Conservation (phyloP, 1,284 basidiomycete genomes). For the Malassezia cuniculi region DNA sequence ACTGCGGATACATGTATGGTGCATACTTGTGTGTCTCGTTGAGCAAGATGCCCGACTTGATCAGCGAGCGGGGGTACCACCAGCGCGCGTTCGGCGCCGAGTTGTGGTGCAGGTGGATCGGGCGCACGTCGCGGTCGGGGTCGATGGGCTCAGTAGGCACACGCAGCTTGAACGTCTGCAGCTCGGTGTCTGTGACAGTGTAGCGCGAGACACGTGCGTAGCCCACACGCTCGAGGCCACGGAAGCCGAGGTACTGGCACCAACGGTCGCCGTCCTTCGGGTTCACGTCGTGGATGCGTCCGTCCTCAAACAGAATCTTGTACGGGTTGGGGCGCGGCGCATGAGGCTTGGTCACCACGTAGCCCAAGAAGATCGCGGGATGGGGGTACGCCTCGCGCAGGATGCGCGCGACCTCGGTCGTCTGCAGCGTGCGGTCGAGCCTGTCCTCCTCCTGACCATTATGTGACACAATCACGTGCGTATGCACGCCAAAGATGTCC, state of each 20-base stretch:
- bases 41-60: background rate
- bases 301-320: conserved; percentile 54
- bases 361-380: conserved; percentile 67
- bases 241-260: conserved; percentile 42
- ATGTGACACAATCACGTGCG: conserved; percentile 73
- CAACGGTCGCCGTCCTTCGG: conserved; percentile 26
- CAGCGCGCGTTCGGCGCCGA: background rate
- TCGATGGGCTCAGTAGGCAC: conserved; percentile 21
- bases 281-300: conserved; percentile 48
- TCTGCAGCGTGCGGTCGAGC: conserved; percentile 75
- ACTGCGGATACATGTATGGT: conserved; percentile 1
- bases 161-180: conserved; percentile 37
- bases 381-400: conserved; percentile 61
- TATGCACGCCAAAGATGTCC: conserved; percentile 65
- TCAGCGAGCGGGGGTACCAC: conserved; percentile 3
- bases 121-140: conserved; percentile 22
- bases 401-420: conserved; percentile 65
- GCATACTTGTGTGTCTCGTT: conserved; percentile 6
- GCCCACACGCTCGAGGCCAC: conserved; percentile 28
- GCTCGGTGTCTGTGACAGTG: conserved; percentile 38
- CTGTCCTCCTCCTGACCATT: conserved; percentile 87
- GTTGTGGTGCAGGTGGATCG: background rate
- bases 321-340: conserved; percentile 68
- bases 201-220: conserved; percentile 38
- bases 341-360: conserved; percentile 61